These are phyloP conservation scores for Rhizopogon rudus DNA, from an alignment of 768 basidiomycete species.

Conservation along the genomic window DNA sequence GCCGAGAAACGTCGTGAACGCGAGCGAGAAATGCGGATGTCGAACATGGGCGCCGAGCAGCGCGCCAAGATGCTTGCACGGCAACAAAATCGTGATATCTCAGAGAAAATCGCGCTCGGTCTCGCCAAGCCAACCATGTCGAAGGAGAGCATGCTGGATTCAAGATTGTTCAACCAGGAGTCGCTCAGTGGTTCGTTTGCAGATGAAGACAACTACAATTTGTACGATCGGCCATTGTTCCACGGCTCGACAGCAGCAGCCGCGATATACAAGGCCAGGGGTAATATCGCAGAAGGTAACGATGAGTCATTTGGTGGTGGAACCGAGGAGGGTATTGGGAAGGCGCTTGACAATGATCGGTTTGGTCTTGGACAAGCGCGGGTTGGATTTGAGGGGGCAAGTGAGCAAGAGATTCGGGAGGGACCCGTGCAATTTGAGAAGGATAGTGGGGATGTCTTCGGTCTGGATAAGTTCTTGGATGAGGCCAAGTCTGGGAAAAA, in stretches of 20 bases:
- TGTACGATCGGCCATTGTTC: slow-evolving; percentile 95
- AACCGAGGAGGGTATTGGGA: slow-evolving; percentile 90
- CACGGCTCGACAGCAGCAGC: slow-evolving; percentile 94
- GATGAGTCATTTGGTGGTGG: slow-evolving; percentile 94
- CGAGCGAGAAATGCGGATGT: slow-evolving; percentile 97
- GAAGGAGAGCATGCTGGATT: slow-evolving; percentile 97
- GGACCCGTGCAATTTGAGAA: slow-evolving; percentile 99
- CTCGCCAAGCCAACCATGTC: slow-evolving; percentile 94
- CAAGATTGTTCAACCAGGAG: slow-evolving; percentile 96
- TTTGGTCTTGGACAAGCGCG: slow-evolving; percentile 83
- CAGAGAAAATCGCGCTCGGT: slow-evolving; percentile 97
- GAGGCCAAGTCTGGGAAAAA: slow-evolving; percentile 96
- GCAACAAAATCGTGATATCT: slow-evolving; percentile 98
- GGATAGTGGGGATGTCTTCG: slow-evolving; percentile 95
- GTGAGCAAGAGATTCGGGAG: slow-evolving; percentile 76
- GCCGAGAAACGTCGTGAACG: slow-evolving; percentile 89
- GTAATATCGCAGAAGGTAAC: slow-evolving; percentile 78
- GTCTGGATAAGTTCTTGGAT: slow-evolving; percentile 94
- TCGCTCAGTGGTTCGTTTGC: slow-evolving; percentile 76
- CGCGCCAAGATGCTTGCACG: slow-evolving; percentile 93
- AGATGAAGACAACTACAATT: slow-evolving; percentile 88
- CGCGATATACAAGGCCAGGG: slow-evolving; percentile 98
- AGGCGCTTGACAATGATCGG: slow-evolving; percentile 89
- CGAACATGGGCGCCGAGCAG: slow-evolving; percentile 97
- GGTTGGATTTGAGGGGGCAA: slow-evolving; percentile 89